Evolutionary conservation across 1,284 basidiomycete species (phyloP).

Genomic region (Marasmius tenuissimus): DNA sequence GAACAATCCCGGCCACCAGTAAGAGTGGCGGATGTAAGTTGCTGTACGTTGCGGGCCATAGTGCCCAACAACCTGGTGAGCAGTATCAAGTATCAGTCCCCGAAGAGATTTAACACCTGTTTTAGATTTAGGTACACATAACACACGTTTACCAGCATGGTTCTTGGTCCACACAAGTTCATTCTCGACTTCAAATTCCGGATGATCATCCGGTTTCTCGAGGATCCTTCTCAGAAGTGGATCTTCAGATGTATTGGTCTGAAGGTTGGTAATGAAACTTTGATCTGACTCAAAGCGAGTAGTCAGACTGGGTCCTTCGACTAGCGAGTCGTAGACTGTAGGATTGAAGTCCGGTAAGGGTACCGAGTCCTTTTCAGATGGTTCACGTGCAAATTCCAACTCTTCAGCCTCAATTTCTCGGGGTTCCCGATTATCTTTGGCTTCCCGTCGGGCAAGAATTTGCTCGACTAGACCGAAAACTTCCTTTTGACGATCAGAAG

Average conservation of each 20-base stretch:
- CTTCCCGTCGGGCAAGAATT: constrained; percentile 1
- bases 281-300: background rate
- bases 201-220: constrained; percentile 6
- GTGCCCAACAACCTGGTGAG: constrained; percentile 26
- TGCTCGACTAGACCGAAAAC: background rate
- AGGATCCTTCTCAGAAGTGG: constrained; percentile 15
- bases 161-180: background rate
- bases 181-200: background rate
- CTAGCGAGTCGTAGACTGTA: background rate
- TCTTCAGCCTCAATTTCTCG: constrained; percentile 3
- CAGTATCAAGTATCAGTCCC: constrained; percentile 22
- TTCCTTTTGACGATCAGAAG: constrained; percentile 8
- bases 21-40: constrained; percentile 26
- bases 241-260: constrained; percentile 7
- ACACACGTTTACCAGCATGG: background rate
- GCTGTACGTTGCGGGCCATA: constrained; percentile 20
- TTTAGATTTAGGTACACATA: background rate
- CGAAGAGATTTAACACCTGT: constrained; percentile 3
- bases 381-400: background rate
- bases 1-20: constrained; percentile 33
- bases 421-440: background rate
- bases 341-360: background rate
- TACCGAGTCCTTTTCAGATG: background rate
- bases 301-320: background rate
- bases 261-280: background rate